A percentile compares a stretch with the other conserved stretches of the same genome.
Conservation (phyloP, 192 early-diverging fungal species). For the Borealophlyctis nickersoniae region DNA sequence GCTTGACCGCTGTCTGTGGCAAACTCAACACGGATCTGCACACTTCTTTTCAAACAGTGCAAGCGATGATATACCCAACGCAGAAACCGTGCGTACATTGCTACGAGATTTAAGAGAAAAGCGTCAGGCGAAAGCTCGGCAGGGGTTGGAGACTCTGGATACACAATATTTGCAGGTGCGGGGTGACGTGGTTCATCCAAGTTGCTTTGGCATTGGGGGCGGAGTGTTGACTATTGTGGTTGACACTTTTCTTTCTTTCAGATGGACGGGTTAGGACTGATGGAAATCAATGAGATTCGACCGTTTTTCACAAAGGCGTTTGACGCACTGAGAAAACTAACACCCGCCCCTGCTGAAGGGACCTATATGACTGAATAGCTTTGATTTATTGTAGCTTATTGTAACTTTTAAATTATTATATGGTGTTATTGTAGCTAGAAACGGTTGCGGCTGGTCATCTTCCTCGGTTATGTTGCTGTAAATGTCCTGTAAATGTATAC, state of each 20-base stretch:
- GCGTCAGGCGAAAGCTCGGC: slow-evolving; percentile 74
- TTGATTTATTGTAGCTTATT: too few relatives aligned
- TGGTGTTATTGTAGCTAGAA: too few relatives aligned
- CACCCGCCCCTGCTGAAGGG: too few relatives aligned
- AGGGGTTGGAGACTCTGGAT: slow-evolving; percentile 66
- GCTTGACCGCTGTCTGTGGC: neutral
- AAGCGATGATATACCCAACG: slow-evolving; percentile 76
- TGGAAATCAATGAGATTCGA: slow-evolving; percentile 93
- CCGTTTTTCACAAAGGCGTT: slow-evolving; percentile 83
- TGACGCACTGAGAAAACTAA: slow-evolving; percentile 61
- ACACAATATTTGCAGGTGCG: slow-evolving; percentile 65
- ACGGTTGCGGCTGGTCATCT: too few relatives aligned
- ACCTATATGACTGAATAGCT: too few relatives aligned
- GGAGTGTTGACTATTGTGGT: too few relatives aligned
- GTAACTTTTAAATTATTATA: too few relatives aligned
- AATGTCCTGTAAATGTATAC: too few relatives aligned
- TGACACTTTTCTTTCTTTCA: too few relatives aligned
- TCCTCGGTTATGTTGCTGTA: too few relatives aligned
- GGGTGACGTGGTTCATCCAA: too few relatives aligned
- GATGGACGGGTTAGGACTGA: slow-evolving; percentile 78
- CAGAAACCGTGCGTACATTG: slow-evolving; percentile 67
- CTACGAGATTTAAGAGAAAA: slow-evolving; percentile 83
- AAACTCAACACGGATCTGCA: neutral
- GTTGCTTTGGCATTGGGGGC: too few relatives aligned
- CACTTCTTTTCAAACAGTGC: slow-evolving; percentile 48